Base-by-base conservation (phyloP, 495 filamentous ascomycete genomes). In the Penicillium tannophilum region DNA sequence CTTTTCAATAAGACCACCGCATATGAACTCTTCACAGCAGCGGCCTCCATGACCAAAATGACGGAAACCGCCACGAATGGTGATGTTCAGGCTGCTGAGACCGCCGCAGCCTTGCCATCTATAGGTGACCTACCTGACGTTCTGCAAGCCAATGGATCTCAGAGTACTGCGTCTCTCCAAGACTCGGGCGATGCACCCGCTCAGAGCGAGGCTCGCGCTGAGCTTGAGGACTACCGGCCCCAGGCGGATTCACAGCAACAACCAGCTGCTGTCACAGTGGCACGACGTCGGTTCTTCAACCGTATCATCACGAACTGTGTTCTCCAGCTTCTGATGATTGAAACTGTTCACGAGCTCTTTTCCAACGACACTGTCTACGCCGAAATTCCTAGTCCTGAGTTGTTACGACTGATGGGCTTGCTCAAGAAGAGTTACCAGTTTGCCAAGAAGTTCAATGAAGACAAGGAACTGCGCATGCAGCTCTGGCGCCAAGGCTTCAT, bases 221-320 rank as follows among this genome's bases (percentile, higher is more conserved):
- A 89, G 54, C 81, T 98, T 5, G 94, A 98, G 69, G 95, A 97
- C 65, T 98, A 95, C 77, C 88, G 86, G 42, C 91, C 90, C 17
- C 83, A 84, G 58, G 52, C 64, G 6, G 84, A 84, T 45, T 78
- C 79, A 6, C 79, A 92, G 67, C 91, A 93, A 67, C 91, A 96
- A 52, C 91, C 94, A 0, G 82, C 96, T 31, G 89, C 92, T 2
- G 92, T 99, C 11, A 97, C 94, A 7, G 90, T 91, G 3, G 91
- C 93, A 2, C 87, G 95, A 26, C 86, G 95, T n/a, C 88, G 91
- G 24, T 96, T 96, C 75, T 99, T 99, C 82, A 99, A 98, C 72
- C 90, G 93, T 63, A 99, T 99, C 70, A 99, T 99, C 74, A 96
- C 91, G n/a, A 93, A 93, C 64, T 99, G 94, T 72, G 95, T 99